Evolutionary conservation across 2,329 filamentous ascomycete genomes (phyloP), one percentile per base, ranked within the genome.

Genomic region (Aspergillus sp.): DNA sequence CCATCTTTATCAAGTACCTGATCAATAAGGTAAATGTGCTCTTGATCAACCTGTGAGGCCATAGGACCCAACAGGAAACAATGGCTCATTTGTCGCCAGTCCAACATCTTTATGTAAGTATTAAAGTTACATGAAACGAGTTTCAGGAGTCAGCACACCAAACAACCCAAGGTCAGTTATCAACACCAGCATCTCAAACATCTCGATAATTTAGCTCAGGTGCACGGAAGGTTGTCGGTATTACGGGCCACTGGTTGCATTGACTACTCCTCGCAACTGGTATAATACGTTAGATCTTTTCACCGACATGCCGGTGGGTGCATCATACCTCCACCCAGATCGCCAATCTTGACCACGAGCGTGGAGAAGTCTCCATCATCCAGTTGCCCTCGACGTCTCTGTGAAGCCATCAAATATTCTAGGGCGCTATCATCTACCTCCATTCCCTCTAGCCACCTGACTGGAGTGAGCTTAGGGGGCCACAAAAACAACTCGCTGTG

Each of bases 111-210:
- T 41, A 19, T n/a, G n/a, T 1, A 4, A 48, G 2, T 5, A 41
- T 17, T 23, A 17, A 13, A 15, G n/a, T n/a, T 20, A 46, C 37
- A 47, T 19, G n/a, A 47, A 44, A 45, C 35, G 30, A 33, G 15
- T 43, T 35, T 41, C 38, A 41, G 20, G 20, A 25, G 13, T 44
- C 41, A 19, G 17, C 53, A 49, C 54, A 60, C 57, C 49, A 57
- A 50, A 41, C 55, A 60, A 30, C 53, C 54, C 48, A 58, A 47
- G 30, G 51, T 23, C 57, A 60, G 38, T 56, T 55, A 46, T 60
- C 57, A 10, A 57, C 51, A 3, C 35, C 41, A 33, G 22, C 41
- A 49, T 57, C 49, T 52, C 56, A 60, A 4, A 35, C n/a, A 20
- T 52, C 23, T 25, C 33, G 27, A 15, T 47, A 37, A 19, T 59